A percentile compares a stretch with the other conserved stretches of the same genome.
Evolutionary conservation across 805 yeast species (phyloP).

Genomic region (Wickerhamiella cacticola): DNA sequence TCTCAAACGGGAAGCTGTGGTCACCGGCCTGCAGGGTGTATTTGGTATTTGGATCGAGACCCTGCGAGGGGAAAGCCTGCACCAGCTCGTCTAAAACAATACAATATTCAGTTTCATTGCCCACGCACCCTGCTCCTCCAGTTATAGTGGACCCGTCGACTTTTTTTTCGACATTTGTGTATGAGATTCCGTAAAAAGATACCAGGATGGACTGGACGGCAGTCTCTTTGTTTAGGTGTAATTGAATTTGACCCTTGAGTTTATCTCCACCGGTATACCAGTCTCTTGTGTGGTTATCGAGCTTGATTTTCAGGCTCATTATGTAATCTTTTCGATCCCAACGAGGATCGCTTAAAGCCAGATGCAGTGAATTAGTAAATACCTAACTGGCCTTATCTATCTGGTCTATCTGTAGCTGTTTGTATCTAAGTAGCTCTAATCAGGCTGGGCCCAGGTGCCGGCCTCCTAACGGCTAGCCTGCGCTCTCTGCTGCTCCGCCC

Average conservation of each 20-base stretch:
- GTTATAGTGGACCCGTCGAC: slow-evolving; percentile 15
- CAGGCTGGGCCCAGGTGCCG: no score
- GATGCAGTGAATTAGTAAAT: no score
- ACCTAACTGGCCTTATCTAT: no score
- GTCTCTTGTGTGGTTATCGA: slow-evolving; percentile 5
- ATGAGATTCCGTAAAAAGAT: slow-evolving; percentile 56
- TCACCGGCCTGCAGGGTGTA: slow-evolving; percentile 30
- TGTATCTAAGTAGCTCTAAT: no score
- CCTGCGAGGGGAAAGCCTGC: slow-evolving; percentile 28
- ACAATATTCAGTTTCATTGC: slow-evolving; percentile 20
- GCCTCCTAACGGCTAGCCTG: no score
- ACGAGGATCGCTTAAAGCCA: no score
- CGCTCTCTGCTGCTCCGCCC: slow-evolving; percentile 2
- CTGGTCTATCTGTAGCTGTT: no score
- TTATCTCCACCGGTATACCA: slow-evolving; percentile 14
- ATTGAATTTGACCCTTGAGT: slow-evolving; percentile 3
- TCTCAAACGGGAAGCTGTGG: slow-evolving; percentile 28
- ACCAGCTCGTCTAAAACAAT: slow-evolving; percentile 24
- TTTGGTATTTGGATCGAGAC: slow-evolving; percentile 13
- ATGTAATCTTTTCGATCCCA: no score
- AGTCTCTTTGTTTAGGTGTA: neutral
- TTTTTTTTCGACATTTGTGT: slow-evolving; percentile 36
- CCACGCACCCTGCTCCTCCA: slow-evolving; percentile 19
- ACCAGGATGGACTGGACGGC: slow-evolving; percentile 34
- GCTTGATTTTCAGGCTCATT: slow-evolving; percentile 9